These are phyloP conservation scores for Nemania sp. DNA, from an alignment of 2,329 filamentous ascomycete species.

Conservation along the genomic window DNA sequence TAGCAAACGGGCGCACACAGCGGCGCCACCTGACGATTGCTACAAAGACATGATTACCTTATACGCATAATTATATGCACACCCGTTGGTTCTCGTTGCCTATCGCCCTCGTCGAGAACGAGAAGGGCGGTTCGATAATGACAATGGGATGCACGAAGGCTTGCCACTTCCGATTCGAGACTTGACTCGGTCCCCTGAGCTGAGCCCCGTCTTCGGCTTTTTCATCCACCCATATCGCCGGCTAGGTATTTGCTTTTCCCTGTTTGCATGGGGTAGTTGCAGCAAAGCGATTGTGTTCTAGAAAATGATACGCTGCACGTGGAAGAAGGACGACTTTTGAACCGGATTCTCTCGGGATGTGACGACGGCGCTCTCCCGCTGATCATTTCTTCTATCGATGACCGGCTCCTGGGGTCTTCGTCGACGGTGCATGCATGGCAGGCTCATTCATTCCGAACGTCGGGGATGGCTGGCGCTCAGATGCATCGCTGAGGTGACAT, in stretches of 20 bases:
- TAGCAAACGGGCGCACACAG: slow-evolving; percentile 10
- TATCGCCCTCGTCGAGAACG: slow-evolving; percentile 4
- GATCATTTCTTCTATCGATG: too few species aligned
- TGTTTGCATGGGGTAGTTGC: slow-evolving; percentile 32
- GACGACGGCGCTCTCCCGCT: not conserved
- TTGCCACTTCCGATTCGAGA: slow-evolving; percentile 28
- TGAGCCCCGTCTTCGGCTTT: not conserved
- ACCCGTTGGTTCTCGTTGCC: slow-evolving; percentile 7
- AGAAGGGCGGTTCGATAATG: slow-evolving; percentile 6
- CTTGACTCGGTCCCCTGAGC: slow-evolving; percentile 12
- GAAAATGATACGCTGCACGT: not conserved
- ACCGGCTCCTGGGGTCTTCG: not conserved
- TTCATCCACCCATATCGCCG: slow-evolving; percentile 20
- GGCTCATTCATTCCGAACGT: too few species aligned
- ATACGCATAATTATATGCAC: slow-evolving; percentile 5
- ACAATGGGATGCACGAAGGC: slow-evolving; percentile 30
- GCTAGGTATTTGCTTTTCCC: slow-evolving; percentile 31
- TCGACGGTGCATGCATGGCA: not conserved
- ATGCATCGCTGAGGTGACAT: not conserved
- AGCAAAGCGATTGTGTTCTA: slow-evolving; percentile 13
- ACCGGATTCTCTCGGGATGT: not conserved
- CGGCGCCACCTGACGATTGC: slow-evolving; percentile 24
- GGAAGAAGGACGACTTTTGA: too few species aligned
- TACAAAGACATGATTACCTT: slow-evolving; percentile 32
- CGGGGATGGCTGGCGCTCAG: not conserved